phyloP scores from a whole-genome alignment of 2,329 filamentous ascomycete species.

The Daldinia eschscholtzii region DNA sequence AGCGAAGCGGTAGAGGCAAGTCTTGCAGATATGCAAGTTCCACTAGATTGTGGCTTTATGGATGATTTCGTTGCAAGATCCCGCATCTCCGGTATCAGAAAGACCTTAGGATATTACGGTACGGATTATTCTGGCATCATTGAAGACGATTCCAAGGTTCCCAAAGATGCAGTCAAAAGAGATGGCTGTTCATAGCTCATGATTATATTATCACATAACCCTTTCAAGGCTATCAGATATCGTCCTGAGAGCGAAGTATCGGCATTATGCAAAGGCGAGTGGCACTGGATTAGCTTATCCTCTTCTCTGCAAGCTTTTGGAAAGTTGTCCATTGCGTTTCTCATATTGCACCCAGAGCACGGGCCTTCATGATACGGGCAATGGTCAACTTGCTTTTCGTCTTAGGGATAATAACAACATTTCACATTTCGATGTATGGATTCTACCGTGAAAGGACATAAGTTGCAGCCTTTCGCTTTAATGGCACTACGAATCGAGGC shows the following conservation, averaged over 20 bases:
- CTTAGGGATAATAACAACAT: neutral
- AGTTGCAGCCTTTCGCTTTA: neutral
- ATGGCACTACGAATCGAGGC: neutral
- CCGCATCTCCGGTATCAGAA: neutral
- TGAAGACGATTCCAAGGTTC: neutral
- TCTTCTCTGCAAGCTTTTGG: neutral
- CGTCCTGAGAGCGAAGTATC: neutral
- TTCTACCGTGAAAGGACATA: neutral
- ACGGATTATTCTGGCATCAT: neutral
- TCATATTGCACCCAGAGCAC: too few species aligned
- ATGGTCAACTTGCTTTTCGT: neutral
- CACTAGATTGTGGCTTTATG: neutral
- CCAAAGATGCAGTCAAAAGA: neutral
- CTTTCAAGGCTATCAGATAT: neutral
- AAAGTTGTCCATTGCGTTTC: neutral
- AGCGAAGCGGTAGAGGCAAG: slow-evolving; percentile 19
- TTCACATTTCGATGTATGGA: neutral
- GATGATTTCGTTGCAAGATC: neutral
- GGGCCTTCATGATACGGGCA: neutral
- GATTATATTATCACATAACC: neutral
- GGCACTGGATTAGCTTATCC: neutral
- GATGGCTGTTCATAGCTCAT: neutral
- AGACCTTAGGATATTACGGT: neutral
- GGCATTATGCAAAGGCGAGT: neutral
- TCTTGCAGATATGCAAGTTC: neutral